Percentiles rank a stretch among this genome's conserved stretches.
Evolutionary conservation across 345 rosid genomes (phyloP).

Genomic region (Cochlearia excelsa): DNA sequence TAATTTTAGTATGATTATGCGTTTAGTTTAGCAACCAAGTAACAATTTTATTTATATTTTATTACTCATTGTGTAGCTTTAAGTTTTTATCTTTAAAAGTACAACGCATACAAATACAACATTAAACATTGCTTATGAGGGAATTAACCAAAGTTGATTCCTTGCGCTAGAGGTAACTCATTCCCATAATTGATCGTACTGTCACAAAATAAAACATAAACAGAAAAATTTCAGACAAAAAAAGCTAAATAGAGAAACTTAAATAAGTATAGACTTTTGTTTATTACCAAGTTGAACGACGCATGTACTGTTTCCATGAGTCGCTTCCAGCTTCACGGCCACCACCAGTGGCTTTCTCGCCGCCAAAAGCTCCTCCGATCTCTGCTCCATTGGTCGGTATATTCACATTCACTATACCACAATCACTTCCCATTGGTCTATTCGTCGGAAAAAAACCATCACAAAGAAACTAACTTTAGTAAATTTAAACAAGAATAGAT

Average conservation of each 20-base stretch:
- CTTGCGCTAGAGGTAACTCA: slow-evolving; percentile 95
- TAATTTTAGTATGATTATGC: too few relatives aligned
- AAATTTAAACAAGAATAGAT: not conserved
- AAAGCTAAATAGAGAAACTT: too few relatives aligned
- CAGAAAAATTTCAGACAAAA: not conserved
- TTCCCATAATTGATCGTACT: slow-evolving; percentile 92
- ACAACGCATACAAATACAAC: slow-evolving; percentile 7
- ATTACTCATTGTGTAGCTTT: too few relatives aligned
- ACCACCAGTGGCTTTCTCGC: slow-evolving; percentile 94
- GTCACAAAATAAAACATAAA: slow-evolving; percentile 24
- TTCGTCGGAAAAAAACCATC: slow-evolving; percentile 10
- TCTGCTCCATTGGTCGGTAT: slow-evolving; percentile 99
- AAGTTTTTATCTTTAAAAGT: too few relatives aligned
- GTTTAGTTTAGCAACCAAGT: too few relatives aligned
- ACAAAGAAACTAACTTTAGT: slow-evolving; percentile 1
- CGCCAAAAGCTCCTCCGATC: slow-evolving; percentile 97
- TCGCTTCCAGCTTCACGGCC: slow-evolving; percentile 99
- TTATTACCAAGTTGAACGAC: slow-evolving; percentile 87
- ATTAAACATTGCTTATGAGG: not conserved
- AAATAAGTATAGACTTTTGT: too few relatives aligned
- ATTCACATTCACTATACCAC: slow-evolving; percentile 92
- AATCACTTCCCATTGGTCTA: slow-evolving; percentile 93
- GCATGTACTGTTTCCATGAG: slow-evolving; percentile 99
- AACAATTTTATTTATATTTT: too few relatives aligned
- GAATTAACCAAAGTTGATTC: slow-evolving; percentile 79